These are phyloP conservation scores for Cordyceps pruinosa DNA, from an alignment of 2,329 filamentous ascomycete genomes.

Conservation along the genomic window DNA sequence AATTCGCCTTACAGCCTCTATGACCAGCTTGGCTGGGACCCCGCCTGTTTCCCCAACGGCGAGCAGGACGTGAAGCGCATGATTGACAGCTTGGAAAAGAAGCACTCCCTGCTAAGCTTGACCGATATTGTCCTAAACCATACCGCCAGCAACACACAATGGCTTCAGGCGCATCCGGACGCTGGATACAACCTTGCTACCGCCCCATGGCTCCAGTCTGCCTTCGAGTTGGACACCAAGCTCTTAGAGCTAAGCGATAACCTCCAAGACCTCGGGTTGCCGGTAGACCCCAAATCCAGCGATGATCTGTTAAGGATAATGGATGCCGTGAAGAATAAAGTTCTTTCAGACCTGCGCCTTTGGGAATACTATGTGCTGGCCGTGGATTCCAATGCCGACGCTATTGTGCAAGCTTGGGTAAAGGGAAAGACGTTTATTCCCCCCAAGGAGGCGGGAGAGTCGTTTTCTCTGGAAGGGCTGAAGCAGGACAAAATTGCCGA, in stretches of 20 bases:
- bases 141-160: conserved; percentile 90
- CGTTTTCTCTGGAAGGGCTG: conserved; percentile 40
- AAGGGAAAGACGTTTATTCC: conserved; percentile 46
- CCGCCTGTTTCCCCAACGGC: conserved; percentile 72
- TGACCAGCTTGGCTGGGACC: conserved; percentile 85
- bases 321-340: conserved; percentile 73
- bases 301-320: conserved; percentile 77
- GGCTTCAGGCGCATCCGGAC: conserved; percentile 91
- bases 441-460: conserved; percentile 35
- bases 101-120: conserved; percentile 77
- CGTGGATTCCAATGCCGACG: conserved; percentile 63
- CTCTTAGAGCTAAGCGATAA: conserved; percentile 70
- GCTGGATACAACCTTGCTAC: conserved; percentile 91
- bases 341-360: conserved; percentile 68
- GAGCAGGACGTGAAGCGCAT: conserved; percentile 74
- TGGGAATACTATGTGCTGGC: conserved; percentile 94
- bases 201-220: conserved; percentile 68
- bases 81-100: conserved; percentile 72
- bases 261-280: conserved; percentile 64
- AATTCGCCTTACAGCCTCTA: conserved; percentile 97
- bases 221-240: conserved; percentile 54
- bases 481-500: conserved; percentile 38
- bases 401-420: conserved; percentile 65
- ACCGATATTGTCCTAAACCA: conserved; percentile 98
- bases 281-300: conserved; percentile 61